Evolutionary conservation across 2,329 filamentous ascomycete genomes (phyloP).

Genomic region (Pseudogymnoascus sp.): DNA sequence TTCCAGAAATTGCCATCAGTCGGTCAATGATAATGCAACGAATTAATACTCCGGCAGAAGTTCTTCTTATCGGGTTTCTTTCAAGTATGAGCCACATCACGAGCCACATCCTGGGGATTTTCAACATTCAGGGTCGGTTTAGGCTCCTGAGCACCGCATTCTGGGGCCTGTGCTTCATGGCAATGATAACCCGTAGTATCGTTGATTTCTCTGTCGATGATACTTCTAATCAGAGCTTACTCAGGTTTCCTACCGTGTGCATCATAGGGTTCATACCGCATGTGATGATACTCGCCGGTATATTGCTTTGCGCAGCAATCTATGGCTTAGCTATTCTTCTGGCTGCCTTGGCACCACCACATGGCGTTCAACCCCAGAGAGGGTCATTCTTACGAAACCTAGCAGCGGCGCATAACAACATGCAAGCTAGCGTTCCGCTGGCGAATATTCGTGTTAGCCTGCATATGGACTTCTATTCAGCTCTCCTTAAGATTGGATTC

Average conservation of each 20-base stretch:
- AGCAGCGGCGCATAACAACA: conserved; percentile 68
- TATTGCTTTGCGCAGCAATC: conserved; percentile 66
- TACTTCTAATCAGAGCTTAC: conserved; percentile 54
- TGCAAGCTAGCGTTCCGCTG: conserved; percentile 85
- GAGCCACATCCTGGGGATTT: conserved; percentile 73
- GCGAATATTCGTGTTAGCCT: conserved; percentile 72
- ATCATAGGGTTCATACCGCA: conserved; percentile 94
- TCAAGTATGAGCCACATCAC: conserved; percentile 83
- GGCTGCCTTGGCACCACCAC: conserved; percentile 54
- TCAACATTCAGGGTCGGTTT: conserved; percentile 70
- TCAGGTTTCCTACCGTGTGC: conserved; percentile 88
- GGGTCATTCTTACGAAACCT: conserved; percentile 54
- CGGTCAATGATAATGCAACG: conserved; percentile 64
- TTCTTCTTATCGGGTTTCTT: conserved; percentile 79
- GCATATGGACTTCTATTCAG: conserved; percentile 94
- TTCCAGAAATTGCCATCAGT: conserved; percentile 43
- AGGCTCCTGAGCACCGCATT: conserved; percentile 81
- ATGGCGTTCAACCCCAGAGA: conserved; percentile 24
- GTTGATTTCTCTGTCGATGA: conserved; percentile 55
- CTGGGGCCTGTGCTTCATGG: conserved; percentile 88
- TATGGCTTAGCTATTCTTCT: conserved; percentile 71
- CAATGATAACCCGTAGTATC: conserved; percentile 72
- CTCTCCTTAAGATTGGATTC: conserved; percentile 79
- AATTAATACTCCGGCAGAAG: conserved; percentile 83
- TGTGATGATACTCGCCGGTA: conserved; percentile 76